A percentile compares a stretch with the other conserved stretches of the same genome.
Evolutionary conservation across 2,329 filamentous ascomycete genomes (phyloP).

Genomic region (Colletotrichum australisinense): DNA sequence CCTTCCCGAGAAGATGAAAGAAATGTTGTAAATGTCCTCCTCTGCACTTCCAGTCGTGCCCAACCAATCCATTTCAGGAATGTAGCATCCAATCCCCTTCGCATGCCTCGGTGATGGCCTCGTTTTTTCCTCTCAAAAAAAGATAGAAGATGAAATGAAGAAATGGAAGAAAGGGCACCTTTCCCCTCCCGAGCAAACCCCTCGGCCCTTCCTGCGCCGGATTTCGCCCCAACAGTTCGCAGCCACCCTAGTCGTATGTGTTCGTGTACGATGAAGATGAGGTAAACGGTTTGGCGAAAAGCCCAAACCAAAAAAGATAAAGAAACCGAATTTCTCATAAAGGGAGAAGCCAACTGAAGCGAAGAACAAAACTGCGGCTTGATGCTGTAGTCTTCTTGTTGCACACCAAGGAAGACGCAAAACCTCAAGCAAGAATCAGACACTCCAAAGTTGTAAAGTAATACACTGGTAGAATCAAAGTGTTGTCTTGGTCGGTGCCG

Average conservation of each 20-base stretch:
- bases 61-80: not conserved
- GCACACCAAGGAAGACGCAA: constrained; percentile 6
- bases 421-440: constrained; percentile 25
- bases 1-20: constrained; percentile 25
- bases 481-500: constrained; percentile 42
- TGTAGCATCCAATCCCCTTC: not conserved
- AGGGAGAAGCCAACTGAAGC: constrained; percentile 19
- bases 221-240: constrained; percentile 15
- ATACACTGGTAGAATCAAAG: constrained; percentile 33
- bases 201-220: constrained; percentile 18
- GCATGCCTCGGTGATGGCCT: not conserved
- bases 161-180: not conserved
- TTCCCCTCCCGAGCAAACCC: not conserved
- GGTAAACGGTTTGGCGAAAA: not conserved
- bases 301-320: not conserved
- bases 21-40: constrained; percentile 10
- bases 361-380: constrained; percentile 27
- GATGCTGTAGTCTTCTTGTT: constrained; percentile 23
- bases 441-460: constrained; percentile 30
- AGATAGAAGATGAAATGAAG: not conserved
- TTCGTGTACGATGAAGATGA: constrained; percentile 22
- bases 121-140: not conserved
- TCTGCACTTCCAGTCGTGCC: constrained; percentile 16
- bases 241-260: constrained; percentile 21
- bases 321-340: not conserved